Evolutionary conservation across 73 alveolate species (phyloP).

Genomic region (Symbiodinium pilosum): DNA sequence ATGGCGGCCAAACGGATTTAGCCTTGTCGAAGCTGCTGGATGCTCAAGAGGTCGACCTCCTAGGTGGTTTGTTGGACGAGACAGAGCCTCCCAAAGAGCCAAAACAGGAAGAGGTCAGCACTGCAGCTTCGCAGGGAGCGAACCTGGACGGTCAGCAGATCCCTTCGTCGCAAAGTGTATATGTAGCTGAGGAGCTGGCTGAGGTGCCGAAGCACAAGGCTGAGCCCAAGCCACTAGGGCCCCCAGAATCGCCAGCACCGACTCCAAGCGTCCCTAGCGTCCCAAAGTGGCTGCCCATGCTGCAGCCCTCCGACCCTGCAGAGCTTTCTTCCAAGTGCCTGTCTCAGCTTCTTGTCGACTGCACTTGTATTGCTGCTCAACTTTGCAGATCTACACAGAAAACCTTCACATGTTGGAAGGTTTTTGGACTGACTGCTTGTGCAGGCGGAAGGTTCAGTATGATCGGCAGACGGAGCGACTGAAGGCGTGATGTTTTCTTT

Average conservation of each 20-base stretch:
- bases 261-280: neutral
- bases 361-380: too few species aligned
- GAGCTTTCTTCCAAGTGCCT: neutral
- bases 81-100: neutral
- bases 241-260: neutral
- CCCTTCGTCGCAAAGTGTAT: neutral
- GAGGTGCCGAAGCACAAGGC: neutral
- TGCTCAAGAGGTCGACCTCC: neutral
- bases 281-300: constrained; percentile 66
- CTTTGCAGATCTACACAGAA: neutral
- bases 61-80: neutral
- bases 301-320: neutral
- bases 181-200: neutral
- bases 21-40: neutral
- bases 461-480: constrained; percentile 63
- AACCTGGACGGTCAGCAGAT: too few species aligned
- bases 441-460: constrained; percentile 35
- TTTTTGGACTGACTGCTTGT: neutral
- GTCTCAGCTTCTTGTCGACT: neutral
- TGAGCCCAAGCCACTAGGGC: neutral
- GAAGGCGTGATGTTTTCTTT: neutral
- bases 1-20: neutral
- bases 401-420: neutral
- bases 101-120: too few species aligned
- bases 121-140: neutral